phyloP scores from a whole-genome alignment of 176 grass and related monocot genomes.

The maize (Zea mays) region Zm-B73-REFERENCE-NAM-5.0 NC_050100.1:207171001-207171500 shows the following conservation, averaged over 20 bases:
- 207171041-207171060: background rate
- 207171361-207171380: no score
- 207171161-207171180: background rate
- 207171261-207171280: conserved; percentile 48
- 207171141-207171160: background rate
- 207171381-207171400: no score
- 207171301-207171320: background rate
- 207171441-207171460: no score
- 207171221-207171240: conserved; percentile 41
- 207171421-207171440: no score
- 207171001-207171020: conserved; percentile 43
- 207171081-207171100: accelerated
- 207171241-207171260: conserved; percentile 4
- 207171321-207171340: background rate
- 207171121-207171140: background rate
- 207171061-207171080: conserved; percentile 38
- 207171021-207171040: conserved; percentile 41
- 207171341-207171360: background rate
- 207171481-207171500: no score
- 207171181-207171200: background rate
- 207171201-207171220: conserved; percentile 24
- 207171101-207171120: background rate
- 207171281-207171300: conserved; percentile 48
- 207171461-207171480: no score
- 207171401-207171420: no score